These are phyloP conservation scores for Hondaea fermentalgiana DNA, from an alignment of 108 stramenopile genomes.

Conservation along the genomic window DNA sequence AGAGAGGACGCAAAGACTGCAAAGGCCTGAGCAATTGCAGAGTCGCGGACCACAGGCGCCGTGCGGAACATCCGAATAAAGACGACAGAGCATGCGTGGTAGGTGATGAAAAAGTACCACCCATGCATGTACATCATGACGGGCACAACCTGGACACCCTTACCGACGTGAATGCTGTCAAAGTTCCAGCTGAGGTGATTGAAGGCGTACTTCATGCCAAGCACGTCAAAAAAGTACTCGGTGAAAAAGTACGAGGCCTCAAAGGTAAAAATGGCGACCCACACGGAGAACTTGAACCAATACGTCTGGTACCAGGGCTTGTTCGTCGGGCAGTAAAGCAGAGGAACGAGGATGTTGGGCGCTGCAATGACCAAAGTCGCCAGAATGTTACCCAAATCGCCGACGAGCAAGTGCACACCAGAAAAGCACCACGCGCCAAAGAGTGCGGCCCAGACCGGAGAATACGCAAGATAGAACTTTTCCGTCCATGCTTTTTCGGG, in stretches of 20 bases:
- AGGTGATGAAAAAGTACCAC: constrained; percentile 17
- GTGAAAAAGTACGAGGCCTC: constrained; percentile 10
- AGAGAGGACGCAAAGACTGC: not conserved
- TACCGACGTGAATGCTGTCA: not conserved
- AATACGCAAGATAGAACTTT: not conserved
- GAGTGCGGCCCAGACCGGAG: not conserved
- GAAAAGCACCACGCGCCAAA: not conserved
- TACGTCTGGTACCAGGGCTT: not conserved
- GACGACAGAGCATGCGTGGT: not conserved
- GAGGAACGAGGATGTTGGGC: not conserved
- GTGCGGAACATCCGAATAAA: not conserved
- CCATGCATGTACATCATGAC: constrained; percentile 13
- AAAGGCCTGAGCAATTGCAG: not conserved
- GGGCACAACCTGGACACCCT: not conserved
- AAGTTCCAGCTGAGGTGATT: not conserved
- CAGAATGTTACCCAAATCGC: not conserved
- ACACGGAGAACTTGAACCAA: constrained; percentile 17
- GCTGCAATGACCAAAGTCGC: not conserved
- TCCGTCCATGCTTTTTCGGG: not conserved
- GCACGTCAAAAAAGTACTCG: constrained; percentile 11
- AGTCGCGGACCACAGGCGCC: not conserved
- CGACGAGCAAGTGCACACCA: not conserved
- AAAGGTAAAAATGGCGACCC: not conserved
- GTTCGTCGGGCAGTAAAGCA: not conserved
- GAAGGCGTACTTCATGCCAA: not conserved